These are phyloP conservation scores for Lepiota brunneoincarnata DNA, from an alignment of 768 basidiomycete species.

Conservation along the genomic window DNA sequence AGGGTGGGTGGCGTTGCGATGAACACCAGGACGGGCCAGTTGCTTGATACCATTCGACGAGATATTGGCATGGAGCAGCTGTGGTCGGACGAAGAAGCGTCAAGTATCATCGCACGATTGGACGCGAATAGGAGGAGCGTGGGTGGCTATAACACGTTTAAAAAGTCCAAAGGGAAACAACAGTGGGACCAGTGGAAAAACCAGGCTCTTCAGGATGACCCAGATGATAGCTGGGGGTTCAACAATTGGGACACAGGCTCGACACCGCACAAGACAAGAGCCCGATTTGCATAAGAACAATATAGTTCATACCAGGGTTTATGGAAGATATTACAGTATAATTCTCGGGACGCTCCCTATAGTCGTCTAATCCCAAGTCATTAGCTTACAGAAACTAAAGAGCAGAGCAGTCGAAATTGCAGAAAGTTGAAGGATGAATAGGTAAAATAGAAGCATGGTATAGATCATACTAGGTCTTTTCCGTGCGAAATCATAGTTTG, in stretches of 20 bases:
- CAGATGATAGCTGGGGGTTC: slow-evolving; percentile 47
- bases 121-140: slow-evolving; percentile 7
- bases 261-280: not conserved
- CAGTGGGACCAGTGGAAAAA: slow-evolving; percentile 50
- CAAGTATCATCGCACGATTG: slow-evolving; percentile 21
- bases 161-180: not conserved
- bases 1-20: slow-evolving; percentile 68
- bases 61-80: slow-evolving; percentile 57
- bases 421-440: not conserved
- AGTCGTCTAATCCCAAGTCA: not conserved
- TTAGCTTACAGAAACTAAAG: not conserved
- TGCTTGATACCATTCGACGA: slow-evolving; percentile 62
- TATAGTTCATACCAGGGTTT: not conserved
- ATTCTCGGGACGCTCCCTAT: not conserved
- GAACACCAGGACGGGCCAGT: slow-evolving; percentile 55
- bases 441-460: not conserved
- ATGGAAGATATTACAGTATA: not conserved
- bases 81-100: slow-evolving; percentile 49
- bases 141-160: not conserved
- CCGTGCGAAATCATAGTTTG: not conserved
- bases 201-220: slow-evolving; percentile 22
- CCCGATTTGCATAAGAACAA: not conserved
- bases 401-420: not conserved
- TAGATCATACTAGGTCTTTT: not conserved
- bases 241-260: slow-evolving; percentile 21